Evolutionary conservation across 2,329 filamentous ascomycete species (phyloP).

Genomic region (Zopfia rhizophila): DNA sequence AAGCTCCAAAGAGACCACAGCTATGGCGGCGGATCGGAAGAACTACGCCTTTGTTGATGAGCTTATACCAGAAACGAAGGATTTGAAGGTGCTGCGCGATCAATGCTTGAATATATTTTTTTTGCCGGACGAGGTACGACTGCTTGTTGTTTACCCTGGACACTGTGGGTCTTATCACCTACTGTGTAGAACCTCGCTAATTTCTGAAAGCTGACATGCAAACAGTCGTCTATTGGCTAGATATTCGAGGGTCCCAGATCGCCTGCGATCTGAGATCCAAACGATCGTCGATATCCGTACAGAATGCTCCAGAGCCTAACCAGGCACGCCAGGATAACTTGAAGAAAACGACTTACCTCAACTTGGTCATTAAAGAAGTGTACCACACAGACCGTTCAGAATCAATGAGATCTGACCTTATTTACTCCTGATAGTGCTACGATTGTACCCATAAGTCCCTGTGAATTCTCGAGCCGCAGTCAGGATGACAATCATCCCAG

Average conservation of each 20-base stretch:
- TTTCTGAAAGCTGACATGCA: too few relatives aligned
- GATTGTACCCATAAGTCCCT: conserved; percentile 29
- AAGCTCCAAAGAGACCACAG: background rate
- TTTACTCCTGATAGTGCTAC: conserved; percentile 12
- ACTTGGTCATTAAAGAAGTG: conserved; percentile 29
- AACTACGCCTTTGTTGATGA: conserved; percentile 83
- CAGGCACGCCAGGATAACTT: too few relatives aligned
- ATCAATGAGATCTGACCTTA: background rate
- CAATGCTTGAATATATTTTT: conserved; percentile 81
- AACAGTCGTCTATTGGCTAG: conserved; percentile 31
- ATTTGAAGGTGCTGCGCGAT: conserved; percentile 74
- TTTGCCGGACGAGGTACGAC: conserved; percentile 87
- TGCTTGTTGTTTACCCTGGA: conserved; percentile 78
- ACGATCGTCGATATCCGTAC: too few relatives aligned
- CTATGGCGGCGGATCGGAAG: background rate
- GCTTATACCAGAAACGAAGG: conserved; percentile 77
- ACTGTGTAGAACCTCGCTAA: conserved; percentile 61
- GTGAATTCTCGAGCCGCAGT: conserved; percentile 26
- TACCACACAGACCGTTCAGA: background rate
- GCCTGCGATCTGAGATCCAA: conserved; percentile 45
- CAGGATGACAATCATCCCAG: conserved; percentile 29
- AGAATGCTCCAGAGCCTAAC: too few relatives aligned
- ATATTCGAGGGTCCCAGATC: conserved; percentile 38
- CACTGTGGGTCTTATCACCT: conserved; percentile 84
- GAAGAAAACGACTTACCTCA: conserved; percentile 23